Evolutionary conservation across 2,329 filamentous ascomycete genomes (phyloP), one percentile per base, ranked within the genome.

Genomic region (Exserohilum turcica): DNA sequence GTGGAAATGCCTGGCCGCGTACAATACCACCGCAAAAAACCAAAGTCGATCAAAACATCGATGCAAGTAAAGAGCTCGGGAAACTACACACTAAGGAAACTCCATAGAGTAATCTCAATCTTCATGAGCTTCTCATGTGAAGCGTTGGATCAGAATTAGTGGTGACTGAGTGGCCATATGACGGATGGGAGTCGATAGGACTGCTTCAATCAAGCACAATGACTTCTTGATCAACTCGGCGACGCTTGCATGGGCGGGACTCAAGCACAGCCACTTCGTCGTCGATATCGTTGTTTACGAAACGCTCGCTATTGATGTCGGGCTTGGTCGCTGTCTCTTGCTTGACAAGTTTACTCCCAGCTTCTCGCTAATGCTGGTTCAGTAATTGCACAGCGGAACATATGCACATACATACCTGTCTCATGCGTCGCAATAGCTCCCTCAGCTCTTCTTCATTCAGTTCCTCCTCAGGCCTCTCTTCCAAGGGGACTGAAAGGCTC

Each of bases 291-390:
- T 43, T 1, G 15, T 19, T 19, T 27, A 7, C 7, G 21, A 24
- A 24, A 24, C 21, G 36, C 21, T 59, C 54, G 10, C 39, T 38
- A 27, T 59, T 57, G n/a, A 49, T 38, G 5, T 16, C 3, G 5
- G 10, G 5, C 10, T 13, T 33, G 2, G 5, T 10, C 5, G 9
- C n/a, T 13, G 1, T n/a, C 18, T 59, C 47, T 16, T 29, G 27
- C 35, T 48, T 59, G 7, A 50, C 15, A 2, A 9, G n/a, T 9
- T 15, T 9, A 10, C 36, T 43, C 1, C 32, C 32, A 5, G 28
- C 15, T 8, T 48, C 40, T 21, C 28, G 52, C 48, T 51, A 31
- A 13, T 9, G 12, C 15, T 2, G 12, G 5, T 12, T 59, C 6
- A 59, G 39, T 37, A 49, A 27, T 10, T 8, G 15, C 8, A 5